Base-by-base conservation (phyloP, 306 rosid genomes). In the Heteromeles arbutifolia region DNA sequence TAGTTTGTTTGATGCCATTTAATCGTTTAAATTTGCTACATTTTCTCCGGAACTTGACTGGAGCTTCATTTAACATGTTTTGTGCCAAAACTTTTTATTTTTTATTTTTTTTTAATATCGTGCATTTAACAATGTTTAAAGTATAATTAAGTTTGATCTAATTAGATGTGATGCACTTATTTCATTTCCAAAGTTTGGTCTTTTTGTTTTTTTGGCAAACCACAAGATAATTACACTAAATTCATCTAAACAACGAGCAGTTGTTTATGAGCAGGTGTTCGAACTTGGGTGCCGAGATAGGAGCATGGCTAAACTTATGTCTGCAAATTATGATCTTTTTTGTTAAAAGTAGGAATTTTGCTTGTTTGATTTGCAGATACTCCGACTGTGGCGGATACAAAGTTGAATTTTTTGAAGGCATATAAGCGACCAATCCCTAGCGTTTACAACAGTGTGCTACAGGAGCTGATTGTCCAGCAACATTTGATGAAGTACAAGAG, bases 401-500 rank as follows among this genome's bases (percentile, higher is more conserved):
- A 96, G 85, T 78, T 57, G 78, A 90, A 86, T 79, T 96, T 96
- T 75, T 91, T 96, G 59, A 88, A 88, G 88, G 88, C 92, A 9
- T 96, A 92, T 84, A 96, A 85, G 72, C 86, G 96, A 25, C 99
- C 98, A 50, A 96, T 96, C 67, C 99, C 99, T 12, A 88, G 96
- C 80, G 86, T 96, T 82, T 96, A 92, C 86, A 96, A 96, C 82
- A 67, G 80, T 61, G 97, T 96, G 84, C 80, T 92, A 80, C 98
- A 89, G 82, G 99, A 96, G 87, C 89, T 92, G 81, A 91, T 96
- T 82, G 99, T 96, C 43, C 98, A 90, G 87, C 99, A 96, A 73
- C 99, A 92, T 85, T 85, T 96, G 87, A 87, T 87, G 90, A 88
- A 88, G 84, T 96, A 96, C 87, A 96, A 96, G 92, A 89, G 72